A percentile compares a stretch with the other conserved stretches of the same genome.
Conservation (phyloP, 2,329 filamentous ascomycete genomes). For the Colletotrichum godetiae region DNA sequence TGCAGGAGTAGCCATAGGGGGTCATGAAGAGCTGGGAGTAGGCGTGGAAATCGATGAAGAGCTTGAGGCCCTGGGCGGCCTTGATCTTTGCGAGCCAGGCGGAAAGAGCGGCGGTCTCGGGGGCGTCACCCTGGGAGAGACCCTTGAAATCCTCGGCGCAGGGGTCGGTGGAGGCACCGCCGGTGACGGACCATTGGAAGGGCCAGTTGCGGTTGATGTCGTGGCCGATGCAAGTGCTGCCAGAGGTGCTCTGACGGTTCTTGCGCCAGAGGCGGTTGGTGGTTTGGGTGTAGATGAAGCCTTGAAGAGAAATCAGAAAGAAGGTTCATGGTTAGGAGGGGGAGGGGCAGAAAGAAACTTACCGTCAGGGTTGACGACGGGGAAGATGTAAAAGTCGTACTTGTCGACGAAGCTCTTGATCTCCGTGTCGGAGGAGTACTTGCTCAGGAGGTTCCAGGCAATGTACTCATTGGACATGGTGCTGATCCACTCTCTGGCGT, state of each 20-base stretch:
- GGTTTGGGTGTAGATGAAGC: conserved; percentile 65
- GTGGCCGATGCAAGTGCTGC: conserved; percentile 52
- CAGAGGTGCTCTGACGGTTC: conserved; percentile 53
- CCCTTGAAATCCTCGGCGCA: conserved; percentile 57
- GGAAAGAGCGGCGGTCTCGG: conserved; percentile 57
- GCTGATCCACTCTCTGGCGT: conserved; percentile 65
- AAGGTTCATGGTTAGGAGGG: not conserved
- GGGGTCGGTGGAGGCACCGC: conserved; percentile 56
- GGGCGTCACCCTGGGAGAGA: conserved; percentile 49
- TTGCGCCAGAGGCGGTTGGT: conserved; percentile 65
- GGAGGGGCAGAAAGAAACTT: conserved; percentile 8
- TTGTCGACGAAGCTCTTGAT: conserved; percentile 59
- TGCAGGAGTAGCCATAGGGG: conserved; percentile 71
- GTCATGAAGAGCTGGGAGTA: conserved; percentile 64
- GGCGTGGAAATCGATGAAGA: conserved; percentile 70
- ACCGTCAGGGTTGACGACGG: conserved; percentile 65
- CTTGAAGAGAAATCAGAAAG: conserved; percentile 38
- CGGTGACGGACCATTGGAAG: conserved; percentile 56
- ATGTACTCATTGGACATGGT: conserved; percentile 56
- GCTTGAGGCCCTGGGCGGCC: conserved; percentile 55
- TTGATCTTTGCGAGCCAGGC: conserved; percentile 41
- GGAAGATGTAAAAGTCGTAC: conserved; percentile 71
- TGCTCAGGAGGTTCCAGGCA: conserved; percentile 53
- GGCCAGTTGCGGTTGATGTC: conserved; percentile 66
- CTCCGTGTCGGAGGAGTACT: conserved; percentile 45